Base-by-base conservation (phyloP, 495 filamentous ascomycete genomes). In the Penicillium chermesinum region DNA sequence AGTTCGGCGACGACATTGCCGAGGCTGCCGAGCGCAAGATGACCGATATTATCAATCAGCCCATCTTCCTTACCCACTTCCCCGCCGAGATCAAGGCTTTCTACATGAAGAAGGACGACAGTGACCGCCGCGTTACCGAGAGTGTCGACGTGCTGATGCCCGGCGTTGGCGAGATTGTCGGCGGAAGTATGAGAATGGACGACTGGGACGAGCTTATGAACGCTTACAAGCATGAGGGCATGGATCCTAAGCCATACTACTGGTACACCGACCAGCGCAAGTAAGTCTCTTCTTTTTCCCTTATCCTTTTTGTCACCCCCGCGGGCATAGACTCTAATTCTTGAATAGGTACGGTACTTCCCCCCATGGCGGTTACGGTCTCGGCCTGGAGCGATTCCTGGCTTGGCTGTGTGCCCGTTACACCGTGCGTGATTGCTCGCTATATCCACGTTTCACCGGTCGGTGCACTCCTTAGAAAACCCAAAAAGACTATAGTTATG, bases 201-300 rank as follows among this genome's bases (percentile, higher is more conserved):
- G 81, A 88, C 54, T 88, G 90, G 57, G 84, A 94, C n/a, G 90
- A 97, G 73, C 65, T 97, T 57, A 85, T 97, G 73, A 82, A 73
- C 36, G 93, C 88, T 4, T 97, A 94, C 67, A 81, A 87, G 70
- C 79, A 87, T 50, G 86, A 95, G 64, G 87, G 83, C 39, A 95
- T 98, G 61, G 82, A 84, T 41, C 81, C 87, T 20, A 81, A 81
- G 62, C 84, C 87, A 12, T 98, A 98, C 70, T 98, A 95, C 79
- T 98, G 93, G 93, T 99, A 96, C 74, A 96, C 89, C 8, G 93
- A 98, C 70, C 89, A 95, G 81, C 78, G 93, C 58, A 96, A 95
- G 88, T 94, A 71, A 79, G 89, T 87, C 15, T 7, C 9, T 48
- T 18, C 8, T 37, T 1, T 20, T 51, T 32, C n/a, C n/a, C n/a